Evolutionary conservation across 2,329 filamentous ascomycete species (phyloP), one percentile per base, ranked within the genome.

Genomic region (Gnomoniopsis smithogilvyi): DNA sequence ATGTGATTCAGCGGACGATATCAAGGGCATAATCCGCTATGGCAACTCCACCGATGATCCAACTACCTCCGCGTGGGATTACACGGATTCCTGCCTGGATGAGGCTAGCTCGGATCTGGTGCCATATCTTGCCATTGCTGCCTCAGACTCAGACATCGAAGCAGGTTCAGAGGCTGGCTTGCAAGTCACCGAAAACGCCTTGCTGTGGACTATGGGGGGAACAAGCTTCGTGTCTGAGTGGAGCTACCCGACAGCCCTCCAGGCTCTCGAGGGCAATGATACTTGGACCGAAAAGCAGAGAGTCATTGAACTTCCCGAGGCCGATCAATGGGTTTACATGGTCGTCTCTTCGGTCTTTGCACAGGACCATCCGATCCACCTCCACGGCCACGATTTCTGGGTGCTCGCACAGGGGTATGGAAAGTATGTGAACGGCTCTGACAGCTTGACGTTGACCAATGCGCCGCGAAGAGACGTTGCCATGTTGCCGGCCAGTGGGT

Each of bases 301-400:
- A 15, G 56, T 54, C 34, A 46, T 36, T 33, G 24, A 33, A 3
- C 56, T 59, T 17, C 50, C 38, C 19, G 24, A 48, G 7, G 56
- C 56, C 21, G 26, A 30, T 30, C 26, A 30, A 30, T 34, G 54
- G 24, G 51, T 22, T 11, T 59, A 51, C 51, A 54, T 53, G 56
- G 49, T 59, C 34, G 54, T 59, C 51, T 17, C 47, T 34, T 48
- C 50, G 21, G 36, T 30, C 30, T 53, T 59, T n/a, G 50, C 38
- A 24, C 51, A 54, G 45, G 50, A 46, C 1, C 51, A 60, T 34
- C 53, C 53, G 15, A 51, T 51, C 26, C 56, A 59, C 45, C 56
- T 52, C 19, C 56, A 58, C 56, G 56, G 56, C 21, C 55, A 57
- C 55, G 55, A 57, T 22, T 57, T 57, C 38, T 52, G 36, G 38